These are phyloP conservation scores for Boletales sp. DNA, from an alignment of 768 basidiomycete genomes.

Conservation along the genomic window DNA sequence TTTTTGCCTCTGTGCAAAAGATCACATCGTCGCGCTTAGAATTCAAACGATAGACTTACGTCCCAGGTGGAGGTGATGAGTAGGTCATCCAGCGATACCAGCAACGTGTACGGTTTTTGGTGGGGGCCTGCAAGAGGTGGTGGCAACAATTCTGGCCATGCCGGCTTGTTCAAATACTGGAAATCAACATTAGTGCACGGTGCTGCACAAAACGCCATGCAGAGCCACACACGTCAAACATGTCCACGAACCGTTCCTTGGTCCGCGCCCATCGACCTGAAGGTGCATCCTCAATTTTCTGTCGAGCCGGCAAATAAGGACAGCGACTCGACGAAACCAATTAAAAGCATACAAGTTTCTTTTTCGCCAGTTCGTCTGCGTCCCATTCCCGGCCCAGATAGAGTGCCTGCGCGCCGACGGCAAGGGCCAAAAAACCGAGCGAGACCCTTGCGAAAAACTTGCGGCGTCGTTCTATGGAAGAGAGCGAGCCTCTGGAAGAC, in stretches of 20 bases:
- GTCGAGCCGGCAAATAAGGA: background rate
- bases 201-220: background rate
- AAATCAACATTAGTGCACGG: background rate
- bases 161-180: slow-evolving; percentile 90
- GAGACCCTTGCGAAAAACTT: slow-evolving; percentile 52
- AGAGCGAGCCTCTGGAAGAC: slow-evolving; percentile 75
- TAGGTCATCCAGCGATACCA: slow-evolving; percentile 89
- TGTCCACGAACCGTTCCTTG: slow-evolving; percentile 53
- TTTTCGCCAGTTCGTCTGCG: slow-evolving; percentile 60
- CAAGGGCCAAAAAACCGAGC: slow-evolving; percentile 51
- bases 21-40: background rate
- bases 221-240: slow-evolving; percentile 60
- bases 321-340: background rate
- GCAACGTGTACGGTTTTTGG: slow-evolving; percentile 87
- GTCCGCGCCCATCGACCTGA: slow-evolving; percentile 64
- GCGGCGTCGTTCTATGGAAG: slow-evolving; percentile 72
- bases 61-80: slow-evolving; percentile 93
- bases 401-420: slow-evolving; percentile 51
- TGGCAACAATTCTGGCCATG: slow-evolving; percentile 89
- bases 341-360: slow-evolving; percentile 52
- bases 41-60: slow-evolving; percentile 49
- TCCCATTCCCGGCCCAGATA: slow-evolving; percentile 82
- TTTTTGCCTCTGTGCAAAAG: slow-evolving; percentile 64
- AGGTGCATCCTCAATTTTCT: slow-evolving; percentile 60
- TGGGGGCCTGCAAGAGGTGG: slow-evolving; percentile 78